These are phyloP conservation scores for Chlorella sp. DNA, from an alignment of 139 green algal species.

Conservation along the genomic window DNA sequence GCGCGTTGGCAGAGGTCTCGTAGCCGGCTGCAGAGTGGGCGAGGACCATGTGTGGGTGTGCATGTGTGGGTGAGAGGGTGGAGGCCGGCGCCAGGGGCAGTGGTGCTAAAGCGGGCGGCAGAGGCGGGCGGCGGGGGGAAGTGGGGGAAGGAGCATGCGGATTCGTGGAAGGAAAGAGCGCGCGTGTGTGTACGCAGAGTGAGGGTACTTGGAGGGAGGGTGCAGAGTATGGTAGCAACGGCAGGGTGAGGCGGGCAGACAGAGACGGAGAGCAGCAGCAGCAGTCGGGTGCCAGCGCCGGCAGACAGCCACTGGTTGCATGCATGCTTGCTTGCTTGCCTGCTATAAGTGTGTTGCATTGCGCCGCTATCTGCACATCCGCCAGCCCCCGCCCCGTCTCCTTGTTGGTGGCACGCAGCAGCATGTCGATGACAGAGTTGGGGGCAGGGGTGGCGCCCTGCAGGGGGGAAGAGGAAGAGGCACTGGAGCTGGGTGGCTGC, in stretches of 20 bases:
- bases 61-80: background rate
- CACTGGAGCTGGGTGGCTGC: too few species aligned
- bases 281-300: too few species aligned
- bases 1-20: constrained; percentile 34
- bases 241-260: too few species aligned
- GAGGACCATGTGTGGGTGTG: background rate
- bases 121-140: too few species aligned
- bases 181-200: too few species aligned
- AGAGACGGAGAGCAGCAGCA: too few species aligned
- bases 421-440: constrained; percentile 33
- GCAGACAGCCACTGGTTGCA: background rate
- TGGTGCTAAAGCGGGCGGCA: too few species aligned
- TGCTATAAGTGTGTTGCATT: constrained; percentile 47
- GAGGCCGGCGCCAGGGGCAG: background rate
- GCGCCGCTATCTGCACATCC: constrained; percentile 37
- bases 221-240: too few species aligned
- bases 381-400: constrained; percentile 29
- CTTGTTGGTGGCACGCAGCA: constrained; percentile 45
- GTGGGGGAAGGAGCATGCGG: background rate
- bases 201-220: too few species aligned
- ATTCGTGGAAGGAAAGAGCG: background rate
- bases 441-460: constrained; percentile 13
- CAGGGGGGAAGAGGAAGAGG: background rate
- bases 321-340: background rate
- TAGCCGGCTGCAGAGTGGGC: constrained; percentile 5